A percentile compares a stretch with the other conserved stretches of the same genome.
These are phyloP conservation scores for Cryptococcus deneoformans DNA, from an alignment of 1,284 basidiomycete species.

Conservation along the genomic window DNA sequence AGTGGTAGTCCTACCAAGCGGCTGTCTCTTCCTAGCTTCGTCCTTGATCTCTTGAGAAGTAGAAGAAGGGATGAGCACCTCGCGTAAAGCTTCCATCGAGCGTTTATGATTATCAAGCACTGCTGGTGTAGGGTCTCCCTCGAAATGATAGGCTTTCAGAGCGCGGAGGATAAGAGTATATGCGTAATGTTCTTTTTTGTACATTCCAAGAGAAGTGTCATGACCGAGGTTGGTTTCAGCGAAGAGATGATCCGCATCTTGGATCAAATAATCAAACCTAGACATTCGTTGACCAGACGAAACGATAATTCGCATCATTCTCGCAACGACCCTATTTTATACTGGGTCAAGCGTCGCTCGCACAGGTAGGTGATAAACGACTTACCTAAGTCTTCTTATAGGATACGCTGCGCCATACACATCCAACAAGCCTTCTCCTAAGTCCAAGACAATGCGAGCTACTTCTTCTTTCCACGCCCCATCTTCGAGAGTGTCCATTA, in stretches of 20 bases:
- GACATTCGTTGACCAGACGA: constrained; percentile 18
- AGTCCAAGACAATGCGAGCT: constrained; percentile 17
- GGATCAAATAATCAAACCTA: constrained; percentile 20
- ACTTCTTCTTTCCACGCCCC: constrained; percentile 24
- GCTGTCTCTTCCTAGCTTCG: constrained; percentile 8
- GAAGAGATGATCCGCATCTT: constrained; percentile 1
- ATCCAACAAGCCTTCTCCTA: constrained; percentile 24
- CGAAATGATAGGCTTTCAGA: constrained; percentile 28
- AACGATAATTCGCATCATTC: constrained; percentile 14
- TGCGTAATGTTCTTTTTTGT: constrained; percentile 26
- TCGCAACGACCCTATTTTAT: constrained; percentile 10
- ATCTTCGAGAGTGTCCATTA: constrained; percentile 22
- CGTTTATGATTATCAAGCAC: constrained; percentile 15
- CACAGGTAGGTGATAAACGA: background rate
- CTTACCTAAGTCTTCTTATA: constrained; percentile 31
- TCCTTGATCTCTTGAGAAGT: background rate
- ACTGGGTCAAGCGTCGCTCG: background rate
- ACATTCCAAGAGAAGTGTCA: constrained; percentile 16
- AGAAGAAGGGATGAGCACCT: constrained; percentile 26
- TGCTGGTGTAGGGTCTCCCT: constrained; percentile 12
- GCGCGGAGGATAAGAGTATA: constrained; percentile 20
- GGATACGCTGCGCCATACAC: constrained; percentile 35
- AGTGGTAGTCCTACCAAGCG: constrained; percentile 19
- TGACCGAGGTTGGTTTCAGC: constrained; percentile 8
- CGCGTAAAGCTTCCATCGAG: constrained; percentile 23